phyloP scores from a whole-genome alignment of 345 rosid genomes.

The Gossypium bickii region DNA sequence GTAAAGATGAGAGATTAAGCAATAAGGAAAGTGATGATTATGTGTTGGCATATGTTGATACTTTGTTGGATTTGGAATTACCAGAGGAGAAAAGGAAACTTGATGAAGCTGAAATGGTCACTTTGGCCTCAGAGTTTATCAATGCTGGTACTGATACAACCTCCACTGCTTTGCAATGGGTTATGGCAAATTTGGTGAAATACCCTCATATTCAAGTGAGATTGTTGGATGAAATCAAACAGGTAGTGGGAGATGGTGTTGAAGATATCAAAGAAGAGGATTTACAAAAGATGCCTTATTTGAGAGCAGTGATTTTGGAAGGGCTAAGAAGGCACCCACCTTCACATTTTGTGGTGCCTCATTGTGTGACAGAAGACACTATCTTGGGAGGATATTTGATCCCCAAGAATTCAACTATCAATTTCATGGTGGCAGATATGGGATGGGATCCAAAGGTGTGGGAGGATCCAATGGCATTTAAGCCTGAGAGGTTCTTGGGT shows the following conservation, averaged over 20 bases:
- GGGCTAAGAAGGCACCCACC: constrained; percentile 22
- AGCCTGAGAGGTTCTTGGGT: not conserved
- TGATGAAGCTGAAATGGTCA: too few species aligned
- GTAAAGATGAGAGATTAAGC: not conserved
- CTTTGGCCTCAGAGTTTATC: too few species aligned
- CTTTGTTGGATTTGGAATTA: not conserved
- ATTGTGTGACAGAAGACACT: constrained; percentile 24
- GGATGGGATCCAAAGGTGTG: constrained; percentile 14
- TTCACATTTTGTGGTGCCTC: constrained; percentile 20
- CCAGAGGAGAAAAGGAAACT: too few species aligned
- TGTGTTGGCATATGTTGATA: not conserved
- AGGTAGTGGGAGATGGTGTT: not conserved
- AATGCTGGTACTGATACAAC: too few species aligned
- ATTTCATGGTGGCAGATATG: constrained; percentile 20
- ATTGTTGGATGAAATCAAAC: constrained; percentile 19
- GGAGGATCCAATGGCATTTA: too few species aligned
- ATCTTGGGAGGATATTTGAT: constrained; percentile 11
- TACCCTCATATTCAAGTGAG: constrained; percentile 16
- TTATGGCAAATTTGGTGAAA: too few species aligned
- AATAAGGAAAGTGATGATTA: too few species aligned
- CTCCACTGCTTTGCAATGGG: too few species aligned
- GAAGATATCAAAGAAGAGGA: constrained; percentile 18
- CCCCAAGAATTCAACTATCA: constrained; percentile 10
- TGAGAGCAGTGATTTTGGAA: too few species aligned
- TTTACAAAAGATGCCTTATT: not conserved